Evolutionary conservation across 176 grass and related monocot species (phyloP).

Genomic region (Avena atlantica): DNA sequence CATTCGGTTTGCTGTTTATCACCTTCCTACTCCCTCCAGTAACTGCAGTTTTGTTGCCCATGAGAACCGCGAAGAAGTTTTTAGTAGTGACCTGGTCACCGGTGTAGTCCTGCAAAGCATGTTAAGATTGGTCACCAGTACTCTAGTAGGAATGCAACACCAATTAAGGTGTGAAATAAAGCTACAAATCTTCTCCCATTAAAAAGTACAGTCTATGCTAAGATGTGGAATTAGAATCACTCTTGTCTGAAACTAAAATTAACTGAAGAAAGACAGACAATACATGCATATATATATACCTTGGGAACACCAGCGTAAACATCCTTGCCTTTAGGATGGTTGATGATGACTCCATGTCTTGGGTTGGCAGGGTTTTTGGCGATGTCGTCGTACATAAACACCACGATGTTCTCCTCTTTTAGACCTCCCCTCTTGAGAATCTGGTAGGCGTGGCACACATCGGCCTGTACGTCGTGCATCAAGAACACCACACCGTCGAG

Average conservation of each 20-base stretch:
- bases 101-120: constrained; percentile 72
- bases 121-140: constrained; percentile 3
- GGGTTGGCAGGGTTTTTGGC: constrained; percentile 69
- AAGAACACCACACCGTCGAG: constrained; percentile 59
- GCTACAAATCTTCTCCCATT: background rate
- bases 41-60: constrained; percentile 61
- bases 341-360: constrained; percentile 72
- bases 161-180: too few relatives aligned
- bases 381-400: constrained; percentile 68
- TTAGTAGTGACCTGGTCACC: constrained; percentile 63
- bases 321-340: constrained; percentile 72
- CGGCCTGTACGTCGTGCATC: too few relatives aligned
- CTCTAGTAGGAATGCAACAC: background rate
- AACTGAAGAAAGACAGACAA: background rate
- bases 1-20: constrained; percentile 78
- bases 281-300: constrained; percentile 52
- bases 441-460: too few relatives aligned
- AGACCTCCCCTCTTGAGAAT: too few relatives aligned
- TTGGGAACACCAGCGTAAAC: constrained; percentile 88
- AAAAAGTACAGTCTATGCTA: background rate
- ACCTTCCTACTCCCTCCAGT: constrained; percentile 62
- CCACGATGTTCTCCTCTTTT: too few relatives aligned
- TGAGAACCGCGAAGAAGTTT: constrained; percentile 77
- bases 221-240: background rate
- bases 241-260: constrained; percentile 13